Base-by-base conservation (phyloP, 164 flowering plant genomes). In the Stephania cephalantha region DNA sequence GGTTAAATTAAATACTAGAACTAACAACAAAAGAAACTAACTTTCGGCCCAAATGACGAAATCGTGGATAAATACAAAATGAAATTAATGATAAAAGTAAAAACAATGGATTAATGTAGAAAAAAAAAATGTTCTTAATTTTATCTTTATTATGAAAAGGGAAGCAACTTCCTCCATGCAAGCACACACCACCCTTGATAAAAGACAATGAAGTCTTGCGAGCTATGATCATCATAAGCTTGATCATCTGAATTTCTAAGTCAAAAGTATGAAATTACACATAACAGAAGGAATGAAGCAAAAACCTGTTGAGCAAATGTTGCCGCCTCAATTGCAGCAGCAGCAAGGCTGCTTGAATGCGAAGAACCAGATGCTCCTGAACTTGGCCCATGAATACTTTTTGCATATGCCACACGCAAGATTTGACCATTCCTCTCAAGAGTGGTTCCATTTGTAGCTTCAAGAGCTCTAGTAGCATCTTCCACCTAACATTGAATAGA, bases 291-390 rank as follows among this genome's bases (percentile, higher is more conserved):
- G 66, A 61, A 61, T 0, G 7, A 18, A 20, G 17, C 15, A 69
- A 35, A 61, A 58, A 96, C 99, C 97, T 96, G 99, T 71, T 96
- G 99, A 68, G 99, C 83, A 89, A 96, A 96, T 73, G 98, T 80
- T 29, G 99, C 99, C 13, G 99, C 99, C 84, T 96, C 97, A 87
- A 96, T 96, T 78, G 99, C 99, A 78, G 99, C 99, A 79, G 98
- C 99, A 71, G 99, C 99, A 80, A 96, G 94, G 78, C 94, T 91
- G 85, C 98, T 94, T 30, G 98, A 90, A 72, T 95, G 98, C 58
- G 90, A 85, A 78, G 86, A 75, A 68, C 88, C 94, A 70, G 90
- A 84, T 63, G 85, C 46, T 46, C 91, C 97, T 30, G 95, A 81
- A 72, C 88, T 91, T 71, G 97, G 90, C 76, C 98, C 98, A 83